Percentiles rank a stretch among this genome's conserved stretches.
These are phyloP conservation scores for Plasmodium chabaudi DNA, from an alignment of 169 alveolate genomes.

Conservation along the genomic window DNA sequence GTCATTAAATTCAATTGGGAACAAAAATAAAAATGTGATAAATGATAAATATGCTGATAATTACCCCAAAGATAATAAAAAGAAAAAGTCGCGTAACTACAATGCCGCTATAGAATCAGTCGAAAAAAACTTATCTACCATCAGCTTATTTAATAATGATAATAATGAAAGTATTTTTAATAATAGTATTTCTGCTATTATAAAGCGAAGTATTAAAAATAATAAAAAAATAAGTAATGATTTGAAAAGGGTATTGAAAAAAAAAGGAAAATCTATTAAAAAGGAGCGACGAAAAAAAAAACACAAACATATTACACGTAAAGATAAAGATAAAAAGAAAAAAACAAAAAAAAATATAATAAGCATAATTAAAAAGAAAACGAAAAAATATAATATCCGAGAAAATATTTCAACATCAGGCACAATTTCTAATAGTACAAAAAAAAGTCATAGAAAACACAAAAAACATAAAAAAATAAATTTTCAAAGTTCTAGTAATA, in stretches of 20 bases:
- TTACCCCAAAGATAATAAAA: background rate
- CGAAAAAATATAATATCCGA: background rate
- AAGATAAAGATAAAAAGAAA: background rate
- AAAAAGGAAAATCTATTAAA: background rate
- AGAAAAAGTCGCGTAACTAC: background rate
- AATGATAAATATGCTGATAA: background rate
- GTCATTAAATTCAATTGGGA: background rate
- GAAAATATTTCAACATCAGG: too few species aligned
- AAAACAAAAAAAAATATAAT: background rate
- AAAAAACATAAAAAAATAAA: background rate
- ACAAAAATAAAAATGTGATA: background rate
- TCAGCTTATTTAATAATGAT: too few species aligned
- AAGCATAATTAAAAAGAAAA: conserved; percentile 4
- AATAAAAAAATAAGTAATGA: background rate
- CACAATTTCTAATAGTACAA: too few species aligned
- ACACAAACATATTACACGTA: background rate
- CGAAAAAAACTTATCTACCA: too few species aligned
- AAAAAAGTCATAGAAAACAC: too few species aligned
- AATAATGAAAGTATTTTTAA: too few species aligned
- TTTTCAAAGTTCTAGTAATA: conserved; percentile 11
- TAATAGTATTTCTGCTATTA: too few species aligned
- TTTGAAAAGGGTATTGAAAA: background rate
- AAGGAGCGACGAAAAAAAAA: background rate
- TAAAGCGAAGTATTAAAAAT: background rate
- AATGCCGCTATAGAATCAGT: too few species aligned